A percentile compares a stretch with the other conserved stretches of the same genome.
Conservation (phyloP, 2,329 filamentous ascomycete genomes). For the Pseudogymnoascus verrucosus region DNA sequence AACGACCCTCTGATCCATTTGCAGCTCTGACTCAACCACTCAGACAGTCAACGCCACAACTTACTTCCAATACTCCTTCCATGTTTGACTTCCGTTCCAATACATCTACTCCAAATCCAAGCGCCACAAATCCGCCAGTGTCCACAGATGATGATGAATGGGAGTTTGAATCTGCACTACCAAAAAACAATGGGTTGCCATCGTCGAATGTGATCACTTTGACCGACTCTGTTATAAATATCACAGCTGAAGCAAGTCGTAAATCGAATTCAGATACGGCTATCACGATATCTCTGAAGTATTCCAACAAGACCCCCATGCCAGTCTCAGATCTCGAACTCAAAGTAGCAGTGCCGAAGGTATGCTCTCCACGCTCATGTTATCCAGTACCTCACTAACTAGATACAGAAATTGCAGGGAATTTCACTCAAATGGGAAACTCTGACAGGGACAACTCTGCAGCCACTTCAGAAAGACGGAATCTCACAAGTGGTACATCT, state of each 20-base stretch:
- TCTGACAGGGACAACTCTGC: constrained; percentile 71
- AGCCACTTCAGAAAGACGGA: constrained; percentile 60
- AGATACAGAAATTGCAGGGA: constrained; percentile 42
- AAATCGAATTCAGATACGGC: constrained; percentile 32
- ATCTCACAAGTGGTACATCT: constrained; percentile 77
- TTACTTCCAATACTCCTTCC: constrained; percentile 43
- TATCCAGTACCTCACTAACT: constrained; percentile 14
- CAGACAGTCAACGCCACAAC: constrained; percentile 38
- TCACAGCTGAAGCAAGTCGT: constrained; percentile 66
- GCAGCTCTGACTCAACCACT: constrained; percentile 39
- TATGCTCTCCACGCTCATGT: constrained; percentile 32
- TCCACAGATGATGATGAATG: constrained; percentile 77
- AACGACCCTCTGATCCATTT: constrained; percentile 49
- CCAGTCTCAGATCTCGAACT: constrained; percentile 76
- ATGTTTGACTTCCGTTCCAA: constrained; percentile 29
- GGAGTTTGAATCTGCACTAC: constrained; percentile 84
- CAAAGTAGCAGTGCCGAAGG: constrained; percentile 89
- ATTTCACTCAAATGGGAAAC: constrained; percentile 76
- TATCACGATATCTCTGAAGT: constrained; percentile 67
- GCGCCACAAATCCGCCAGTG: constrained; percentile 28
- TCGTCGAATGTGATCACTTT: constrained; percentile 53
- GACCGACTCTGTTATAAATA: constrained; percentile 60
- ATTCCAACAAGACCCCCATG: constrained; percentile 70
- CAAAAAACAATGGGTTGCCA: constrained; percentile 43
- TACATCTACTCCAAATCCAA: constrained; percentile 24